A percentile compares a stretch with the other conserved stretches of the same genome.
Conservation (phyloP, 495 filamentous ascomycete genomes). For the Penicillium flavigenum region DNA sequence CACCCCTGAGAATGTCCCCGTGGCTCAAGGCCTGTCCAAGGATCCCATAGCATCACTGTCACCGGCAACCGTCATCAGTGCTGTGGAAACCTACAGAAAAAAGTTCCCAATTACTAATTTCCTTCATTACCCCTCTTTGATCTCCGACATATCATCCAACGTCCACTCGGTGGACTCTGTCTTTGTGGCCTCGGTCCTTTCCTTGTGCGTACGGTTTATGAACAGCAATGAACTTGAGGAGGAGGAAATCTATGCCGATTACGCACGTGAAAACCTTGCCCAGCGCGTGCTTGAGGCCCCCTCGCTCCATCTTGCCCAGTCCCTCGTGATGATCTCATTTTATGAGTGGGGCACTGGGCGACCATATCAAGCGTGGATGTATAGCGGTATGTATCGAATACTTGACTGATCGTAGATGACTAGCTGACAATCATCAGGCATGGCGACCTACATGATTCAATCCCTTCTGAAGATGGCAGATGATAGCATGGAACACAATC, state of each 20-base stretch:
- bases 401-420: not conserved
- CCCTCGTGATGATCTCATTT: slow-evolving; percentile 43
- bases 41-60: slow-evolving; percentile 33
- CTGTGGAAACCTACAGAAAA: slow-evolving; percentile 43
- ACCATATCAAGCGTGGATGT: slow-evolving; percentile 51
- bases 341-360: slow-evolving; percentile 48
- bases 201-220: slow-evolving; percentile 44
- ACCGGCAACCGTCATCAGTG: slow-evolving; percentile 36
- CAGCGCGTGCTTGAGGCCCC: slow-evolving; percentile 42
- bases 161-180: slow-evolving; percentile 39
- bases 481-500: slow-evolving; percentile 44
- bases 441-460: slow-evolving; percentile 51
- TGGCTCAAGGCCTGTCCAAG: not conserved
- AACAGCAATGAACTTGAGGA: slow-evolving; percentile 26
- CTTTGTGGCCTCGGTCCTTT: slow-evolving; percentile 42
- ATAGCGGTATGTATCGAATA: slow-evolving; percentile 34
- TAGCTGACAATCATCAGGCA: slow-evolving; percentile 26
- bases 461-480: slow-evolving; percentile 46
- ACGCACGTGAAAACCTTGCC: slow-evolving; percentile 39
- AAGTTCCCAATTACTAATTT: slow-evolving; percentile 48
- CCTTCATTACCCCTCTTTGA: slow-evolving; percentile 45
- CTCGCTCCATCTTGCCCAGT: slow-evolving; percentile 44
- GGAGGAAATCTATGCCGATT: slow-evolving; percentile 39
- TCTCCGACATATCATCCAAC: slow-evolving; percentile 41
- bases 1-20: slow-evolving; percentile 2